These are phyloP conservation scores for Ilyonectria sp. DNA, from an alignment of 2,329 filamentous ascomycete genomes.

Conservation along the genomic window DNA sequence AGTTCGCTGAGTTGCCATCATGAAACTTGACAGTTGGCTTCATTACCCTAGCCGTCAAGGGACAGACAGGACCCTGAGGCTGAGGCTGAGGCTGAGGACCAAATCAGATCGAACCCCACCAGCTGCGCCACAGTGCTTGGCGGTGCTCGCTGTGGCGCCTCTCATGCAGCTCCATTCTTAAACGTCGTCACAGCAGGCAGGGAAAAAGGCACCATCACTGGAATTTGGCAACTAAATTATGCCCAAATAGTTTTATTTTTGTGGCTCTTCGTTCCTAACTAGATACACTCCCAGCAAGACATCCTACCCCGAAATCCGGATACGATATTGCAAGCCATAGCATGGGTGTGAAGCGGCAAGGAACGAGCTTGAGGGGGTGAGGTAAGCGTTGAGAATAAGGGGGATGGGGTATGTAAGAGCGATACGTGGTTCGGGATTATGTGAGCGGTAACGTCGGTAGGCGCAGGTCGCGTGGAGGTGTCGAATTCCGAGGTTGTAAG, in stretches of 20 bases:
- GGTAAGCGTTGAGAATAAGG: slow-evolving; percentile 40
- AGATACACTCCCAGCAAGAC: slow-evolving; percentile 43
- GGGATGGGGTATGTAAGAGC: slow-evolving; percentile 48
- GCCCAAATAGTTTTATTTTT: slow-evolving; percentile 40
- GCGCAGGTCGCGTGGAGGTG: slow-evolving; percentile 41
- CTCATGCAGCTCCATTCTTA: not conserved
- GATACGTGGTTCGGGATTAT: slow-evolving; percentile 48
- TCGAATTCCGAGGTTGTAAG: slow-evolving; percentile 40
- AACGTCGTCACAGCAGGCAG: slow-evolving; percentile 2
- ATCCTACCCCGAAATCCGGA: slow-evolving; percentile 40
- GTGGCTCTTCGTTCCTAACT: slow-evolving; percentile 44
- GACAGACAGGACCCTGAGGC: slow-evolving; percentile 12
- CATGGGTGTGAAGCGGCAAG: slow-evolving; percentile 35
- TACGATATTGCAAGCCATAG: slow-evolving; percentile 34
- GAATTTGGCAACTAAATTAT: slow-evolving; percentile 2
- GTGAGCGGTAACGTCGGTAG: slow-evolving; percentile 44
- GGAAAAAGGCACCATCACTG: not conserved
- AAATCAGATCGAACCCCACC: slow-evolving; percentile 12
- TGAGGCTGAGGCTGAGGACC: slow-evolving; percentile 14
- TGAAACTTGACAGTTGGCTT: slow-evolving; percentile 50
- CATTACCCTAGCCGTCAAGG: slow-evolving; percentile 17
- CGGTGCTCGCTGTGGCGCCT: slow-evolving; percentile 4
- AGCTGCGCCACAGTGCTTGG: slow-evolving; percentile 17
- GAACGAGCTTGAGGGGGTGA: slow-evolving; percentile 38
- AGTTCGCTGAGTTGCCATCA: slow-evolving; percentile 40